These are phyloP conservation scores for Colletotrichum navitas DNA, from an alignment of 2,329 filamentous ascomycete species.

Conservation along the genomic window DNA sequence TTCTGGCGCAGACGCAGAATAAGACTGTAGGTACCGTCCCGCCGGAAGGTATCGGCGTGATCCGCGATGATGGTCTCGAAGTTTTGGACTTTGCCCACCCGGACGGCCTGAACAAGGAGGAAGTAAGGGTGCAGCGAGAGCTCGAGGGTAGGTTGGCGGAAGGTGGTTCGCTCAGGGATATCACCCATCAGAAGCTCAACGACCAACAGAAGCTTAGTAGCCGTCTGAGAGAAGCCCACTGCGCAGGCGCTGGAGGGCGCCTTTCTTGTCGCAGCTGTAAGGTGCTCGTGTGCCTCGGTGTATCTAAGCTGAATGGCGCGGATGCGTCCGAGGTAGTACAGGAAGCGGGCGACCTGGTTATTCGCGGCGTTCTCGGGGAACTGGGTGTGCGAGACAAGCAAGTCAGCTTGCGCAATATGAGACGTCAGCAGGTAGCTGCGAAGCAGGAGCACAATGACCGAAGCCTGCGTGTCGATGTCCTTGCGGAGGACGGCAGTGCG, in stretches of 20 bases:
- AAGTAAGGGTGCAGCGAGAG: constrained; percentile 92
- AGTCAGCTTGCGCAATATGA: constrained; percentile 95
- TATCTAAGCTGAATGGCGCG: constrained; percentile 96
- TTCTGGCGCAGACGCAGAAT: constrained; percentile 96
- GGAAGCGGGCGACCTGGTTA: constrained; percentile 96
- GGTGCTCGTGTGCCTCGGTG: constrained; percentile 94
- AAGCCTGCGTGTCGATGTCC: constrained; percentile 96
- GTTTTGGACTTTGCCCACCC: constrained; percentile 94
- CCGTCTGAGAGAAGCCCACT: constrained; percentile 94
- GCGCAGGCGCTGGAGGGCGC: constrained; percentile 91
- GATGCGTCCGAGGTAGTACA: constrained; percentile 97
- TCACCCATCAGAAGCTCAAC: constrained; percentile 99
- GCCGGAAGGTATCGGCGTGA: constrained; percentile 87
- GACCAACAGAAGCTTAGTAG: constrained; percentile 95
- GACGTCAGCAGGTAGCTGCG: constrained; percentile 97
- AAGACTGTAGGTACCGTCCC: constrained; percentile 94
- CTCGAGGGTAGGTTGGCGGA: constrained; percentile 90
- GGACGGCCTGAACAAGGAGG: constrained; percentile 91
- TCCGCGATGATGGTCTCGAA: constrained; percentile 89
- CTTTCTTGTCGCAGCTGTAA: constrained; percentile 94
- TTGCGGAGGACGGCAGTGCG: constrained; percentile 96
- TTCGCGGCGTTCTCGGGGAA: constrained; percentile 96
- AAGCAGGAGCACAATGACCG: constrained; percentile 93
- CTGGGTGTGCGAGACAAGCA: constrained; percentile 94
- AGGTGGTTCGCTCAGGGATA: constrained; percentile 94